Base-by-base conservation (phyloP, 306 rosid species). In the Gillenia trifoliata region DNA sequence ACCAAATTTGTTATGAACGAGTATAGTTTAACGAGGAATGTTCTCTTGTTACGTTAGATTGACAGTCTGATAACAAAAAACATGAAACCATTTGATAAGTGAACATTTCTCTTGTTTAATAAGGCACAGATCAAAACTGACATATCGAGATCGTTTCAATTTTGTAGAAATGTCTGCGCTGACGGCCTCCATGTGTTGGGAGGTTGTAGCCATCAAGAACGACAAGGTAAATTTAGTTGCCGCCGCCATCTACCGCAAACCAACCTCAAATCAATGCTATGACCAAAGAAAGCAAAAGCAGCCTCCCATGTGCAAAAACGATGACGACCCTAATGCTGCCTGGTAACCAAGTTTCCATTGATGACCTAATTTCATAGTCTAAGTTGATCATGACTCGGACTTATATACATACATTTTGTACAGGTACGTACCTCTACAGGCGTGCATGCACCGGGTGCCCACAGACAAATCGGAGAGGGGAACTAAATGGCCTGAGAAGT, bases 311-410 rank as follows among this genome's bases (percentile, higher is more conserved):
- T 93, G 98, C 82, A 83, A 84, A 76, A 81, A 83, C 8, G 86
- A 89, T 0, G 93, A 93, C 38, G 98, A 91, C 73, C 89, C 98
- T 1, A 93, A 91, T 65, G 98, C 97, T 26, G 97, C 98, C 34
- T 92, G 99, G 99, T 95, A 22, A 20, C 1, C 11, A 52, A 23
- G 3, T 49, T 52, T 49, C 45, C 31, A 5, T 38, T 36, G 17
- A 28, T 12, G 13, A 28, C 9, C 6, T 13, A 12, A 22, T 66
- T 30, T 30, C 17, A 6, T 1, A 17, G 66, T 30, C 11, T 36
- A 36, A 19, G 10, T 36, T 66, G 26, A 30, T 29, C 66, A 8
- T 29, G 41, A 62, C 13, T 3, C 5, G 36, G 33, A 28, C 26
- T 26, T 25, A 8, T 31, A 41, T n/a, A 23, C 45, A 52, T 19